Base-by-base conservation (phyloP, 2,329 filamentous ascomycete genomes). In the Madurella mycetomatis region DNA sequence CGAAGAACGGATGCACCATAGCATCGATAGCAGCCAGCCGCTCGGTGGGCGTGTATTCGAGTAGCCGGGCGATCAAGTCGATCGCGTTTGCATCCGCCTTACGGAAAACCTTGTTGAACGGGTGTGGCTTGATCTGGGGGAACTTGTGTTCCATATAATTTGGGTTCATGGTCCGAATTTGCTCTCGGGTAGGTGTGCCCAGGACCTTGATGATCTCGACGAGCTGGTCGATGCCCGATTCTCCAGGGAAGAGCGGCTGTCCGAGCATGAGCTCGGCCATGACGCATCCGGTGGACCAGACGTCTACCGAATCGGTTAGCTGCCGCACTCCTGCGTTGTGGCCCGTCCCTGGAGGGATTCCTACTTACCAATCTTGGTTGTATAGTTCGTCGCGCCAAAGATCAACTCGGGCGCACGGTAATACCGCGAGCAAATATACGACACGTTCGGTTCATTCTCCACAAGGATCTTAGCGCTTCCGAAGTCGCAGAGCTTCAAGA, bases 141-240 rank as follows among this genome's bases (percentile, higher is more conserved):
- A 99, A 99, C 78, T 97, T 97, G 78, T 99, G 94, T 77, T 99
- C 94, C 94, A 99, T 99, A 75, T 99, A 99, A 75, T 99, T 99
- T 56, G 94, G 94, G 74, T 99, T 99, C 94, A 99, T 99, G 62
- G 94, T 99, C 64, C 94, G 89, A 68, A 99, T 99, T 74, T 99
- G 94, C 72, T 99, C 94, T 61, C 94, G 84, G 37, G 94, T 97
- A 16, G 94, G 94, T 16, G 94, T 99, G 56, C 94, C 94, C 57
- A 99, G 78, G 50, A 99, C 92, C 77, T 99, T 99, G 81, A 99
- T 99, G 70, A 99, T 99, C 74, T 99, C 94, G 44, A 99, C 94
- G 47, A 99, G 79, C 72, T 99, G 94, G 70, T 99, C 94, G 67
- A 99, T 99, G 61, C 94, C 94, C 46, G 94, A 99, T 74, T 99